Conservation (phyloP, 768 basidiomycete species). For the Lactifluus pinguis region DNA sequence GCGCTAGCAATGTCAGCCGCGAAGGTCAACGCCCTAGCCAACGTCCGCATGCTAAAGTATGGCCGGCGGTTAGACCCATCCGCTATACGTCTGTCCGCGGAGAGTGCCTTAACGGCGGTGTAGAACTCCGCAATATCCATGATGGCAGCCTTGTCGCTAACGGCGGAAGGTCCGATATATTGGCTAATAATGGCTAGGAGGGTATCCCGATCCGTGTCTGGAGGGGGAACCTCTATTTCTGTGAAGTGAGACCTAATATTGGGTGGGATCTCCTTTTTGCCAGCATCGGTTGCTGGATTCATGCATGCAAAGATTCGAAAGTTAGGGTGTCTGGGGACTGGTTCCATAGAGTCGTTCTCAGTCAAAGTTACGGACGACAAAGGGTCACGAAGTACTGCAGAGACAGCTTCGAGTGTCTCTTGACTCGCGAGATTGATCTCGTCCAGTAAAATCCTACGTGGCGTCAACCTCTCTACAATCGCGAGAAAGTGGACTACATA, state of each 20-base stretch:
- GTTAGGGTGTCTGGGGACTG: conserved; percentile 84
- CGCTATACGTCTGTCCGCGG: conserved; percentile 68
- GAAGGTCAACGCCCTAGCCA: conserved; percentile 84
- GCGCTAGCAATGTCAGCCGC: conserved; percentile 68
- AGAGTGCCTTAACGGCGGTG: conserved; percentile 63
- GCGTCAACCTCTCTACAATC: not conserved
- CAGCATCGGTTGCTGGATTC: conserved; percentile 98
- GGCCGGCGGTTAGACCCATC: conserved; percentile 91
- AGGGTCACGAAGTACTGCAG: conserved; percentile 78
- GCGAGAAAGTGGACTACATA: conserved; percentile 25
- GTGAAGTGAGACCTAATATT: conserved; percentile 89
- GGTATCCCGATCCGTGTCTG: conserved; percentile 87
- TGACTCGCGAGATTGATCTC: conserved; percentile 93
- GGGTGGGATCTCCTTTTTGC: conserved; percentile 93
- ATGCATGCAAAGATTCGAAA: conserved; percentile 98
- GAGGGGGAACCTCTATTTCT: conserved; percentile 90
- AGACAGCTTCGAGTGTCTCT: conserved; percentile 90
- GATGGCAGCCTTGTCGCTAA: conserved; percentile 79
- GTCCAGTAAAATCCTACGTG: conserved; percentile 79
- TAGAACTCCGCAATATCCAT: conserved; percentile 94
- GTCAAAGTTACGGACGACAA: conserved; percentile 86
- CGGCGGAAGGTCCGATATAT: conserved; percentile 76
- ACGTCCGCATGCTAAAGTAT: conserved; percentile 95
- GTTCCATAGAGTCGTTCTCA: conserved; percentile 86
- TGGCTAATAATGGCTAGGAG: conserved; percentile 78